Percentiles rank a stretch among this genome's conserved stretches.
Conservation (phyloP, 495 filamentous ascomycete species). For the Cercophora samala region DNA sequence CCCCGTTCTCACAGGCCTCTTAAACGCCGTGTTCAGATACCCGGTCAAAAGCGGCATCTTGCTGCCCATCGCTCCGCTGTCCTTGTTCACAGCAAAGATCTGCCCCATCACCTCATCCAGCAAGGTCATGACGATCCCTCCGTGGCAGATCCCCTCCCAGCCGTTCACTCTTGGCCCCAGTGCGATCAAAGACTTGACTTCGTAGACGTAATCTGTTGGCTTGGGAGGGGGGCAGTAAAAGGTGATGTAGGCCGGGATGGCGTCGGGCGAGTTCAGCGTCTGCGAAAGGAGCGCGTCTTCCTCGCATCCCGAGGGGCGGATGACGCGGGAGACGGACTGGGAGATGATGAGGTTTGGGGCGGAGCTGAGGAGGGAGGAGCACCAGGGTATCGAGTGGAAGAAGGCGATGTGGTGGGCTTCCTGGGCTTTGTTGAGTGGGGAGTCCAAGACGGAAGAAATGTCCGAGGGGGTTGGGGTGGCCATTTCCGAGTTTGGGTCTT, state of each 20-base stretch:
- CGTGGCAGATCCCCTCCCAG: constrained; percentile 55
- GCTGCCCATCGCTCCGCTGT: constrained; percentile 20
- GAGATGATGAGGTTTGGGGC: constrained; percentile 25
- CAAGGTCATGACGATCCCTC: constrained; percentile 58
- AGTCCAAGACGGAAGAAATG: background rate
- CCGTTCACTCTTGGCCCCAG: constrained; percentile 58
- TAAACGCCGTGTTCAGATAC: constrained; percentile 56
- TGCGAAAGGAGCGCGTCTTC: constrained; percentile 57
- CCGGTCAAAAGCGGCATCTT: constrained; percentile 48
- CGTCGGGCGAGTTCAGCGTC: constrained; percentile 51
- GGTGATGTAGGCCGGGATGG: constrained; percentile 49
- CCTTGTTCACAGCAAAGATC: constrained; percentile 46
- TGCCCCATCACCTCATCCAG: constrained; percentile 55
- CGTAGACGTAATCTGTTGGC: constrained; percentile 6
- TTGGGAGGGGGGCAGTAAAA: constrained; percentile 38
- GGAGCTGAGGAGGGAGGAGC: constrained; percentile 46
- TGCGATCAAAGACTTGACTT: constrained; percentile 47
- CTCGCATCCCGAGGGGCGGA: constrained; percentile 34
- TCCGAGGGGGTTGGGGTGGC: background rate
- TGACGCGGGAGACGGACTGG: constrained; percentile 38
- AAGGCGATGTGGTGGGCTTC: constrained; percentile 36
- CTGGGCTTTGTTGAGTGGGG: constrained; percentile 10
- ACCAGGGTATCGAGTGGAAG: constrained; percentile 58
- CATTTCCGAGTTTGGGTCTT: background rate
- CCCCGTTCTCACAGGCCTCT: constrained; percentile 53